These are phyloP conservation scores for Imleria badia DNA, from an alignment of 768 basidiomycete species.

Conservation along the genomic window DNA sequence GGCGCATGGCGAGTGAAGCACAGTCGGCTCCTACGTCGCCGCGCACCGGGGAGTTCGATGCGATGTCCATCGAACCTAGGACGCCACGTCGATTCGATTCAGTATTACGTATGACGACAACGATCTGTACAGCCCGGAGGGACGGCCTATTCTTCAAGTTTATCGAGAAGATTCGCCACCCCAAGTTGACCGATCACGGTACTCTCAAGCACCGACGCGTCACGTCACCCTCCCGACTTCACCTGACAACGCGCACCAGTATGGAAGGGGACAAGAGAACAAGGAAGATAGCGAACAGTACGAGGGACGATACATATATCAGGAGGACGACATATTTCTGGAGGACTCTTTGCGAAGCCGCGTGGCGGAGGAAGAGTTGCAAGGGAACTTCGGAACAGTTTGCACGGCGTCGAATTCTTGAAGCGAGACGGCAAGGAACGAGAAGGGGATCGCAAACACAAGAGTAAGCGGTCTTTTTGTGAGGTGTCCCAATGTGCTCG, in stretches of 20 bases:
- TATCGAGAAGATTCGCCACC: constrained; percentile 19
- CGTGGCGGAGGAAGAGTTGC: constrained; percentile 35
- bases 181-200: constrained; percentile 19
- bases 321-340: constrained; percentile 22
- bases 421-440: constrained; percentile 40
- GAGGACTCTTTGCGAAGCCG: constrained; percentile 34
- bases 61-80: constrained; percentile 38
- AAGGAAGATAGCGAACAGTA: constrained; percentile 39
- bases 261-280: constrained; percentile 23
- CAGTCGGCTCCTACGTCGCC: constrained; percentile 44
- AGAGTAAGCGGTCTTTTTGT: constrained; percentile 42
- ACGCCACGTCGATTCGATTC: constrained; percentile 48
- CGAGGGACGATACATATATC: constrained; percentile 13
- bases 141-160: constrained; percentile 19
- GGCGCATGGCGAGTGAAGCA: constrained; percentile 2
- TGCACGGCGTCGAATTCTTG: constrained; percentile 32
- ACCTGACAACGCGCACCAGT: constrained; percentile 12
- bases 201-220: constrained; percentile 12
- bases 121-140: constrained; percentile 12
- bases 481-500: not conserved
- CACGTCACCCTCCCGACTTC: constrained; percentile 8
- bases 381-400: constrained; percentile 55
- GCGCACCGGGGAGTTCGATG: constrained; percentile 37
- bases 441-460: constrained; percentile 51
- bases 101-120: constrained; percentile 23